Conservation (phyloP, 1,284 basidiomycete genomes). For the Cutaneotrichosporon sp. region DNA sequence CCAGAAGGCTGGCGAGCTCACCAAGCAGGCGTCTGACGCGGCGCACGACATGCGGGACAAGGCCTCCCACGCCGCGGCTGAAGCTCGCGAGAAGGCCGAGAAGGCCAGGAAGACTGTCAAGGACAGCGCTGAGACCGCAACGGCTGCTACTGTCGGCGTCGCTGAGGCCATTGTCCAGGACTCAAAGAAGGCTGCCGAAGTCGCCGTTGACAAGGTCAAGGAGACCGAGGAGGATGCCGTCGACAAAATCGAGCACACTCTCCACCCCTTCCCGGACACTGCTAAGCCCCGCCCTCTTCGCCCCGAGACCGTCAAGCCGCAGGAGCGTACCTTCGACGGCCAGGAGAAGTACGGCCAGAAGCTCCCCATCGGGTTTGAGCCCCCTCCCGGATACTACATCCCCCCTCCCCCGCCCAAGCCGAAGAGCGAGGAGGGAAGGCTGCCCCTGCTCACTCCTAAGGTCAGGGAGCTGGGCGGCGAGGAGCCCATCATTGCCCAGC, state of each 20-base stretch:
- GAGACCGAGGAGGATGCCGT: conserved; percentile 22
- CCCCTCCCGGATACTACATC: conserved; percentile 72
- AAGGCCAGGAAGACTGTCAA: conserved; percentile 21
- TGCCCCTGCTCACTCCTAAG: conserved; percentile 77
- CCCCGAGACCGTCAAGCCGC: conserved; percentile 43
- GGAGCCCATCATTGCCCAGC: conserved; percentile 80
- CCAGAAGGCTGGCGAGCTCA: conserved; percentile 8
- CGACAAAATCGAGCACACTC: conserved; percentile 7
- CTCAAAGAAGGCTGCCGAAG: conserved; percentile 18
- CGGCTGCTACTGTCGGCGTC: conserved; percentile 13
- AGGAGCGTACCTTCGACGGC: conserved; percentile 36
- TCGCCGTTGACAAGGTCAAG: conserved; percentile 1
- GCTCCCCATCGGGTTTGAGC: conserved; percentile 86
- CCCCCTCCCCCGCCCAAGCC: conserved; percentile 30
- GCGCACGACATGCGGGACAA: conserved; percentile 29
- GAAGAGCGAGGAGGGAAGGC: conserved; percentile 30
- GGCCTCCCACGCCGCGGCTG: conserved; percentile 20
- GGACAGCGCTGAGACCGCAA: conserved; percentile 2
- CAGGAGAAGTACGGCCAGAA: conserved; percentile 62
- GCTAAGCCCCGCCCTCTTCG: conserved; percentile 38
- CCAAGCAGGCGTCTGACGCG: conserved; percentile 3
- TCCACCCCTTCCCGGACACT: conserved; percentile 36
- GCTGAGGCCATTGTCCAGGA: conserved; percentile 25
- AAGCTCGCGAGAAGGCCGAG: conserved; percentile 21
- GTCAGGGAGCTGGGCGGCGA: conserved; percentile 73